These are phyloP conservation scores for Epichloe typhina DNA, from an alignment of 2,329 filamentous ascomycete species.

Conservation along the genomic window DNA sequence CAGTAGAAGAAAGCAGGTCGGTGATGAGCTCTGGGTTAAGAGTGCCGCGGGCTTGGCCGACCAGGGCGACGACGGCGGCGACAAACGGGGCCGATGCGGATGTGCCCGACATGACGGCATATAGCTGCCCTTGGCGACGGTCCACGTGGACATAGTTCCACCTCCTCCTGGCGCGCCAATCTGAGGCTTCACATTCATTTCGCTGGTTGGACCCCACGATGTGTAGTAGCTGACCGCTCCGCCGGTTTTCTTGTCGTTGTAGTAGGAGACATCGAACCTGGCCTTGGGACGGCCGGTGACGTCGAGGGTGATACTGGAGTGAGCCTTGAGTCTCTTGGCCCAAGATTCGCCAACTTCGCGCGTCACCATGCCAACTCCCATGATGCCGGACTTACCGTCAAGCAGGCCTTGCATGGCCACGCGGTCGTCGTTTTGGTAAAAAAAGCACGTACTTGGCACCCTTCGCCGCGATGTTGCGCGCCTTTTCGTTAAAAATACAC, in stretches of 20 bases:
- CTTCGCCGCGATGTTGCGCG: conserved; percentile 11
- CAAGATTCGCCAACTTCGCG: conserved; percentile 32
- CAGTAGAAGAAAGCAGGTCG: conserved; percentile 35
- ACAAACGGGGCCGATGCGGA: conserved; percentile 46
- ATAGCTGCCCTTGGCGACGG: conserved; percentile 34
- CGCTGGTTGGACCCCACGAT: conserved; percentile 47
- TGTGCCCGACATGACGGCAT: conserved; percentile 40
- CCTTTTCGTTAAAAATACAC: background rate
- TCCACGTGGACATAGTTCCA: conserved; percentile 44
- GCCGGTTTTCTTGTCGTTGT: conserved; percentile 21
- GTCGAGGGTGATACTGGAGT: conserved; percentile 19
- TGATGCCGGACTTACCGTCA: too few relatives aligned
- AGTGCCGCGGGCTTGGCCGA: conserved; percentile 35
- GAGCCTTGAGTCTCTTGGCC: conserved; percentile 24
- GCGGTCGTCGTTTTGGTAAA: conserved; percentile 37
- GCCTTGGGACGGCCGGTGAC: background rate
- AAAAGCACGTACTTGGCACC: conserved; percentile 48
- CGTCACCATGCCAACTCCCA: conserved; percentile 14
- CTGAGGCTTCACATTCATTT: conserved; percentile 42
- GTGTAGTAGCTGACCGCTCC: conserved; percentile 39
- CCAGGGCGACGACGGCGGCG: conserved; percentile 39
- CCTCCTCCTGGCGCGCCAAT: conserved; percentile 42
- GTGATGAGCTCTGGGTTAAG: conserved; percentile 34
- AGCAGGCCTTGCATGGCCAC: too few relatives aligned
- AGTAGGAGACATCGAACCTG: background rate